These are phyloP conservation scores for Wallacemonas rigidus DNA, from an alignment of 208 protist genomes.

Conservation along the genomic window DNA sequence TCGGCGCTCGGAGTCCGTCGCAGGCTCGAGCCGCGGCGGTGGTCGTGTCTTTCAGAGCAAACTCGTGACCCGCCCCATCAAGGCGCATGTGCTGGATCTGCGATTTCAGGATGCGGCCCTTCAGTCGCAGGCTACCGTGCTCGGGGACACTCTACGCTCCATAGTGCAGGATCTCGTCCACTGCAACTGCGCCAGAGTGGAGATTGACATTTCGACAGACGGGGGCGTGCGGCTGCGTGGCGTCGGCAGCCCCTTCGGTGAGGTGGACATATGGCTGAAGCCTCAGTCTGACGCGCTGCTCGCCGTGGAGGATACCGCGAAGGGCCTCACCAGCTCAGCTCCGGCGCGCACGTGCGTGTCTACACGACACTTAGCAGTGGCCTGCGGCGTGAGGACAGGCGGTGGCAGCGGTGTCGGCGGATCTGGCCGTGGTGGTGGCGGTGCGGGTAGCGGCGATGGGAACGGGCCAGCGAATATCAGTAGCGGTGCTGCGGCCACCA, in stretches of 20 bases:
- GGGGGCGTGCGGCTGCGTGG: constrained; percentile 57
- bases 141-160: constrained; percentile 59
- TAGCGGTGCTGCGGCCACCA: not conserved
- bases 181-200: constrained; percentile 60
- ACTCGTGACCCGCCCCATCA: constrained; percentile 63
- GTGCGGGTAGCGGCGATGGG: not conserved
- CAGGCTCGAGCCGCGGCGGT: constrained; percentile 16
- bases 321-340: not conserved
- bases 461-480: no score
- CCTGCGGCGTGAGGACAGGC: constrained; percentile 43
- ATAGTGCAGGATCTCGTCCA: constrained; percentile 58
- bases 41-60: constrained; percentile 57
- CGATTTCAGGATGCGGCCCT: constrained; percentile 55
- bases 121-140: constrained; percentile 47
- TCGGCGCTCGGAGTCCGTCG: not conserved
- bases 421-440: constrained; percentile 5
- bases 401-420: constrained; percentile 16
- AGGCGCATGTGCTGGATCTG: constrained; percentile 61
- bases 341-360: constrained; percentile 53
- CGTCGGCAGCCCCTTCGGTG: constrained; percentile 53
- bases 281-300: constrained; percentile 48
- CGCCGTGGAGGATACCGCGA: constrained; percentile 4
- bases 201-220: constrained; percentile 30
- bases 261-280: constrained; percentile 45
- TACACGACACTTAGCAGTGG: constrained; percentile 65